phyloP scores from a whole-genome alignment of 345 rosid species.

The Aegle marmelos region DNA sequence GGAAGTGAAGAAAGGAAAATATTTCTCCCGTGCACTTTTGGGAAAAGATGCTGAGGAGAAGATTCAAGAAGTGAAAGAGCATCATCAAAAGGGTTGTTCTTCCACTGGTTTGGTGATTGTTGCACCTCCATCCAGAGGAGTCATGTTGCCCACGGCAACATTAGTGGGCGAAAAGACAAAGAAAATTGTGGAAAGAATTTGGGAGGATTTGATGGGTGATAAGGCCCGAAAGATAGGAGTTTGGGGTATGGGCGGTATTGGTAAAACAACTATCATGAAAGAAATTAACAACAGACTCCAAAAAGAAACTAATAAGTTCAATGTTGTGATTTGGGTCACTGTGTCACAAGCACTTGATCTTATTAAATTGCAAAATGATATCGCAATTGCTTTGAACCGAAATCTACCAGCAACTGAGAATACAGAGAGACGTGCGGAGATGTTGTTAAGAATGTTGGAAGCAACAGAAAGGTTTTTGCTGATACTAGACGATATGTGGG shows the following conservation, averaged over 20 bases:
- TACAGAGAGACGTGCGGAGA: background rate
- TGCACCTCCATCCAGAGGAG: background rate
- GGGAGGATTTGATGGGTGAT: no score
- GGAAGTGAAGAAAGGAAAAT: background rate
- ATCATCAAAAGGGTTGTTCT: background rate
- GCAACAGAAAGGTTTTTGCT: background rate
- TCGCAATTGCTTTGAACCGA: background rate
- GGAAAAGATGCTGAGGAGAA: no score
- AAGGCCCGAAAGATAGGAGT: no score
- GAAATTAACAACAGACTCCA: no score
- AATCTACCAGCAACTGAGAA: background rate
- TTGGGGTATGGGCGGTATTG: no score
- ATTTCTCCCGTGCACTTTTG: background rate
- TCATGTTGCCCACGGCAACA: background rate
- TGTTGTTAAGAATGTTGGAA: background rate
- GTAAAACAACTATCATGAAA: no score
- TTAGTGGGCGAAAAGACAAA: background rate
- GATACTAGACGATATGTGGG: background rate
- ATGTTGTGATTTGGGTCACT: background rate
- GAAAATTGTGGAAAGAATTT: no score
- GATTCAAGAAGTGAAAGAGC: background rate
- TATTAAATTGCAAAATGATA: background rate
- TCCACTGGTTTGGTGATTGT: background rate
- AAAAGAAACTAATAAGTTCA: accelerated
- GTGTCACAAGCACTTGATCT: background rate